phyloP scores from a whole-genome alignment of 768 basidiomycete genomes.

The Ramaria sp. region DNA sequence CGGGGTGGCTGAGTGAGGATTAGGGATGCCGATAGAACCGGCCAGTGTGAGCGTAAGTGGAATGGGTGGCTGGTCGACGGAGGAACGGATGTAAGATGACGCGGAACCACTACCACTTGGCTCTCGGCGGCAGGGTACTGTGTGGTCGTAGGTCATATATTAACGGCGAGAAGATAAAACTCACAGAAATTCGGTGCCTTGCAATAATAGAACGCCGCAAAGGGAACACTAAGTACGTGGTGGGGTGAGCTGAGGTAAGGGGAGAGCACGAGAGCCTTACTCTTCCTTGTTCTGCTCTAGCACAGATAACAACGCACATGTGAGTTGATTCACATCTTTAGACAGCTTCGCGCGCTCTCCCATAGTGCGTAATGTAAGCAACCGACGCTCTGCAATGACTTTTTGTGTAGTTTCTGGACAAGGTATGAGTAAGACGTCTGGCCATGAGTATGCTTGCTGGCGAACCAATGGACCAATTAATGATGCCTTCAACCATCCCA shows the following conservation, averaged over 20 bases:
- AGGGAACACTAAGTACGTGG: conserved; percentile 9
- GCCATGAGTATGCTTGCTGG: background rate
- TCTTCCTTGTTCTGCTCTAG: conserved; percentile 11
- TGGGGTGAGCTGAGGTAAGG: background rate
- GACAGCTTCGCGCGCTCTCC: conserved; percentile 11
- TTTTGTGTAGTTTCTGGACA: conserved; percentile 15
- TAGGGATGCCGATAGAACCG: conserved; percentile 12
- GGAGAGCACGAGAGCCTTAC: background rate
- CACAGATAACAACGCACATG: conserved; percentile 9
- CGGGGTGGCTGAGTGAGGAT: conserved; percentile 9
- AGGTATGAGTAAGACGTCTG: background rate
- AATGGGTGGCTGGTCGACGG: conserved; percentile 1
- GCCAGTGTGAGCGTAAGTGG: conserved; percentile 9
- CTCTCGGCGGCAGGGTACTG: conserved; percentile 1
- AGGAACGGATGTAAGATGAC: background rate
- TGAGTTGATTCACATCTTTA: conserved; percentile 7
- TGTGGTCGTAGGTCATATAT: background rate
- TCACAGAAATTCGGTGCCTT: conserved; percentile 4
- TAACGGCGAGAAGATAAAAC: background rate
- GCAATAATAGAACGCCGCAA: conserved; percentile 13
- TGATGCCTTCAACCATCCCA: conserved; percentile 13
- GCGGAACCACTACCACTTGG: background rate
- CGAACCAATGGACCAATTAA: conserved; percentile 12
- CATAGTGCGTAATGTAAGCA: conserved; percentile 13
- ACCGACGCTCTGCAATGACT: conserved; percentile 15